phyloP scores from a whole-genome alignment of 108 stramenopile genomes.

The Bacterosira constricta region DNA sequence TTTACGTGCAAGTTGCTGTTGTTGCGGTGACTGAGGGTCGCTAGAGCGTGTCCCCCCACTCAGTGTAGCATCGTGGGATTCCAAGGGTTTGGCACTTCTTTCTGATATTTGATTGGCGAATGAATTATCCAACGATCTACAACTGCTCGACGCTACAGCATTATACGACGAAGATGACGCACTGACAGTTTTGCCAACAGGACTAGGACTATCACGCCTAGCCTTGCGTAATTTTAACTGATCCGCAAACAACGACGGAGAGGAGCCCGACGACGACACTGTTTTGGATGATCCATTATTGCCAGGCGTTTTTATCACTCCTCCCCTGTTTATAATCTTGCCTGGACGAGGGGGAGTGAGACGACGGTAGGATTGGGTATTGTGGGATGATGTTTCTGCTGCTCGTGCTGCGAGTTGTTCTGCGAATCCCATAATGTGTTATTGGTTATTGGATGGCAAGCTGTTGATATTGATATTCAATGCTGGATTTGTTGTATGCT shows the following conservation, averaged over 20 bases:
- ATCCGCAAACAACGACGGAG: not conserved
- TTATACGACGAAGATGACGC: not conserved
- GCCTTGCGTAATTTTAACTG: not conserved
- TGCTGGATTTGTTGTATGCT: too few species aligned
- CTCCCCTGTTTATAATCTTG: not conserved
- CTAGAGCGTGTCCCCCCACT: too few species aligned
- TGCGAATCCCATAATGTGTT: not conserved
- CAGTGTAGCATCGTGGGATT: too few species aligned
- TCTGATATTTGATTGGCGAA: not conserved
- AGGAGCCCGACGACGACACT: not conserved
- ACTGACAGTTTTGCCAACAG: not conserved
- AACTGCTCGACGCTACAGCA: not conserved
- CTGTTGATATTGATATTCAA: too few species aligned
- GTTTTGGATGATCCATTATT: too few species aligned
- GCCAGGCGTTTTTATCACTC: not conserved
- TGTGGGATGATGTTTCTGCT: too few species aligned
- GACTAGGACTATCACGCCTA: not conserved
- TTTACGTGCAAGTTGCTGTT: too few species aligned
- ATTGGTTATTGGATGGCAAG: too few species aligned
- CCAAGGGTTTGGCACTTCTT: too few species aligned
- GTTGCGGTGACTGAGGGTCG: too few species aligned
- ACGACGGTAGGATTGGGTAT: not conserved
- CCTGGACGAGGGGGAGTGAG: not conserved
- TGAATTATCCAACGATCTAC: not conserved
- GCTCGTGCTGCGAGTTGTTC: not conserved